Conservation (phyloP, 495 filamentous ascomycete genomes). For the Acidiella bohemica region DNA sequence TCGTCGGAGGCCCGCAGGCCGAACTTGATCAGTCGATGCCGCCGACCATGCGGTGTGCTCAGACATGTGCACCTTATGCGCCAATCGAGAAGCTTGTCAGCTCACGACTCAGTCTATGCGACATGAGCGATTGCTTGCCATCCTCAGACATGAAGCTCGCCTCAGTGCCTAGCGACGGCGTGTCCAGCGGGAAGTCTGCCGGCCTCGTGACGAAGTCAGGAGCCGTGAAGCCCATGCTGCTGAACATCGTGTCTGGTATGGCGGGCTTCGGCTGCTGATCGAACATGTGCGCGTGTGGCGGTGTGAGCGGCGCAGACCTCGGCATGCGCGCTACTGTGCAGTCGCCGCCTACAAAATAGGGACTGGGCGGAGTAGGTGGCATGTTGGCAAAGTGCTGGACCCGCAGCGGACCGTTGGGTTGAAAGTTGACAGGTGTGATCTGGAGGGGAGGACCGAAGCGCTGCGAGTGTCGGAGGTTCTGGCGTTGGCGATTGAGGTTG, state of each 20-base stretch:
- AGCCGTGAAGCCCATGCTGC: conserved; percentile 2
- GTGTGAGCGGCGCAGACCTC: conserved; percentile 2
- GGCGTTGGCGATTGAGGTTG: conserved; percentile 1
- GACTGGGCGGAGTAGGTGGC: conserved; percentile 1
- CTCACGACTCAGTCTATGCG: conserved; percentile 6
- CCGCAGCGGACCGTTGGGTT: not conserved
- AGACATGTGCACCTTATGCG: too few species aligned
- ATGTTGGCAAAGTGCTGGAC: not conserved
- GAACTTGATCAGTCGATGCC: too few species aligned
- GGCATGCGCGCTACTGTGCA: not conserved
- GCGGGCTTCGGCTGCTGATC: not conserved
- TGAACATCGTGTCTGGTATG: conserved; percentile 5
- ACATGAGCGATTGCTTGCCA: conserved; percentile 3
- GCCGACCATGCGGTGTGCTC: too few species aligned
- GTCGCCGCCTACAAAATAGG: conserved; percentile 9
- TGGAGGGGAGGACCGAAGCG: not conserved
- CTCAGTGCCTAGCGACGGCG: conserved; percentile 8
- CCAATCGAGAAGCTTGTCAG: conserved; percentile 6
- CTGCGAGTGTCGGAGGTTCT: conserved; percentile 1
- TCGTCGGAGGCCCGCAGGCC: too few species aligned
- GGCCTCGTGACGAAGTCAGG: conserved; percentile 8
- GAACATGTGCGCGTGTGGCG: not conserved
- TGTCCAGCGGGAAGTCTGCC: conserved; percentile 9
- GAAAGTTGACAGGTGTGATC: not conserved
- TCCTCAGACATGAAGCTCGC: conserved; percentile 13